These are phyloP conservation scores for Nepenthes mirabilis DNA, from an alignment of 148 eudicot species.

Conservation along the genomic window DNA sequence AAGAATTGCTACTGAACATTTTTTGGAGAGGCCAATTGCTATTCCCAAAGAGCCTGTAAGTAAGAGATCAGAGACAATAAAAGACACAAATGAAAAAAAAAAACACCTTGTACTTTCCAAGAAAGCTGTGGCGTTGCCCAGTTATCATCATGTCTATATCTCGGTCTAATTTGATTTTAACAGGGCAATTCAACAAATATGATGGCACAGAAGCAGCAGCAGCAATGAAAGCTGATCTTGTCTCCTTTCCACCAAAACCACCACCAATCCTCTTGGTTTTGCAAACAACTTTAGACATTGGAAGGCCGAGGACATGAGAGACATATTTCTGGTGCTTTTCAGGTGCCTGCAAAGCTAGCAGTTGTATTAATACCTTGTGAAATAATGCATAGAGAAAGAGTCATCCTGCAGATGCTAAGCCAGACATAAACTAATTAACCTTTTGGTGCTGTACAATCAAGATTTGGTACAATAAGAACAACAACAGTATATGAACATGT, in stretches of 20 bases:
- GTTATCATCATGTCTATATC: slow-evolving; percentile 91
- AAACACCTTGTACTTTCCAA: slow-evolving; percentile 88
- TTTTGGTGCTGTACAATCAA: no score
- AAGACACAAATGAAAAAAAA: background rate
- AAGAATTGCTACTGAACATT: background rate
- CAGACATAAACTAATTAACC: no score
- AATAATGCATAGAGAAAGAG: no score
- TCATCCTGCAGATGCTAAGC: no score
- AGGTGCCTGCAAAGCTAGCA: slow-evolving; percentile 52
- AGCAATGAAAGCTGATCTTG: slow-evolving; percentile 79
- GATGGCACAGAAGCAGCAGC: slow-evolving; percentile 87
- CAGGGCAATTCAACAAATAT: slow-evolving; percentile 68
- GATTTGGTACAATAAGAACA: no score
- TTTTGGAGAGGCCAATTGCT: slow-evolving; percentile 43
- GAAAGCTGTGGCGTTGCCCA: slow-evolving; percentile 99
- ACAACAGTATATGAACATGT: no score
- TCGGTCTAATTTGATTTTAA: slow-evolving; percentile 77
- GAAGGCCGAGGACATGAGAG: slow-evolving; percentile 85
- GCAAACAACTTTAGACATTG: slow-evolving; percentile 98
- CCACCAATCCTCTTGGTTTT: slow-evolving; percentile 93
- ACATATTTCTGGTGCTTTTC: slow-evolving; percentile 97
- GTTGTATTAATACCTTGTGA: background rate
- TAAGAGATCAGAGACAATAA: no score
- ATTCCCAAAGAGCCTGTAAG: slow-evolving; percentile 92
- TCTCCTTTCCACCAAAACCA: slow-evolving; percentile 98